Evolutionary conservation across 805 yeast species (phyloP).

Genomic region (Hemisphaericaspora nanyangensis): DNA sequence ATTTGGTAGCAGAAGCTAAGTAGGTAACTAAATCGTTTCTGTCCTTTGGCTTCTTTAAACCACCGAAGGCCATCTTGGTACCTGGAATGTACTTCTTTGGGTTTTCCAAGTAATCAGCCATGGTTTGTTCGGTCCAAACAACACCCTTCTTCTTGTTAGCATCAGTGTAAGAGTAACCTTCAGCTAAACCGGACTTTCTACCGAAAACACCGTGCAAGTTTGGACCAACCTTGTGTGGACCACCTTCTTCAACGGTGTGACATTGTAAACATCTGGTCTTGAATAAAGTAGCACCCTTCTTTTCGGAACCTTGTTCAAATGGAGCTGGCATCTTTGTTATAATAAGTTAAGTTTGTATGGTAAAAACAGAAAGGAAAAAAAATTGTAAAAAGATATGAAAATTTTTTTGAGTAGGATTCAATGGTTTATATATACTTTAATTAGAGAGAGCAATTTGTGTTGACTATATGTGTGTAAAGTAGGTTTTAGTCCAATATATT

Average conservation of each 20-base stretch:
- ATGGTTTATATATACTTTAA: not conserved
- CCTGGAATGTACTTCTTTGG: slow-evolving; percentile 99
- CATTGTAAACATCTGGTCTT: slow-evolving; percentile 99
- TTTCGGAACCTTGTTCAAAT: slow-evolving; percentile 43
- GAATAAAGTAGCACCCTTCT: slow-evolving; percentile 96
- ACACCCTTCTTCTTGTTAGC: slow-evolving; percentile 98
- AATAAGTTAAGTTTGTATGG: not conserved
- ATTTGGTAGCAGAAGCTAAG: slow-evolving; percentile 49
- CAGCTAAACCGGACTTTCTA: slow-evolving; percentile 88
- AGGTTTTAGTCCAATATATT: too few relatives aligned
- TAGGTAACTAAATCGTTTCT: slow-evolving; percentile 94
- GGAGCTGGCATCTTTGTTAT: slow-evolving; percentile 38
- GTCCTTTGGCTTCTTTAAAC: slow-evolving; percentile 98
- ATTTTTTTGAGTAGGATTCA: too few relatives aligned
- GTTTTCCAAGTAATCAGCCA: slow-evolving; percentile 95
- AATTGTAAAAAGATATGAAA: not conserved
- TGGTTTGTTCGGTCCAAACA: slow-evolving; percentile 78
- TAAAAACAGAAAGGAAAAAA: not conserved
- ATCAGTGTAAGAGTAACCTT: slow-evolving; percentile 93
- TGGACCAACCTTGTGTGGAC: slow-evolving; percentile 99
- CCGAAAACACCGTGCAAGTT: slow-evolving; percentile 93
- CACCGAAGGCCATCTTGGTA: slow-evolving; percentile 99
- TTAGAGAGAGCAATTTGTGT: too few relatives aligned
- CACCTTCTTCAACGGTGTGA: slow-evolving; percentile 95
- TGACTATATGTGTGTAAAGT: too few relatives aligned